Base-by-base conservation (phyloP, 768 basidiomycete species). In the Leccinum disarticulatum region DNA sequence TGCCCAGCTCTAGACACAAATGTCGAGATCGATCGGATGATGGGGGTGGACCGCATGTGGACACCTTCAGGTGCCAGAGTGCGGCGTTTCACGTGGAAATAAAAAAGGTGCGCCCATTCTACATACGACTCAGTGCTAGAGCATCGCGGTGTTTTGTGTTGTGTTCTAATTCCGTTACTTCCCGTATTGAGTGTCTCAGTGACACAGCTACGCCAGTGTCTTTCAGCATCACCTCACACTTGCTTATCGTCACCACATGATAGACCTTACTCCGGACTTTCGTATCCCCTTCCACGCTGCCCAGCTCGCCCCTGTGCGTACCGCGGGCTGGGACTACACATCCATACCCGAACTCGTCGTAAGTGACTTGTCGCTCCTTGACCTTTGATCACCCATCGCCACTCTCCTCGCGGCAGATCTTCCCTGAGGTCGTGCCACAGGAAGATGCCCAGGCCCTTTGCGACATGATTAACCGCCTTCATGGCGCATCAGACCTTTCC, bases 321-420 rank as follows among this genome's bases (percentile, higher is more conserved):
- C 74, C 30, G 15, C 59, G 7, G 69, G 71, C 22, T 73, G 72
- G 72, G 63, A 70, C 54, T 73, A 73, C 30, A 53, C 69, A 36
- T 55, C 55, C 13, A 55, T 70, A 3, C 69, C 64, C 6, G 67
- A 73, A 58, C 63, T 73, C 6, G 66, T 65, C 36, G 72, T 74
- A 57, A 59, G 72, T 69, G 7, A 0, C 13, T 11, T 28, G 25
- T n/a, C 7, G n/a, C 35, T 36, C 43, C 36, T 52, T 50, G 5
- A 57, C 53, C 25, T 41, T n/a, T 14, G 49, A 58, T 63, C 28
- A 13, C 15, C 27, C 19, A 61, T 63, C 54, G 43, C 47, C 30
- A 7, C 8, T 27, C 4, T 28, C 27, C 13, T 19, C 7, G 22
- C 55, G 46, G 41, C 19, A 73, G 72, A 55, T 61, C 5, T 54